Evolutionary conservation across 257 asterid genomes (phyloP), one percentile per base, ranked within the genome.

Genomic region (Capsicum baccatum): DNA sequence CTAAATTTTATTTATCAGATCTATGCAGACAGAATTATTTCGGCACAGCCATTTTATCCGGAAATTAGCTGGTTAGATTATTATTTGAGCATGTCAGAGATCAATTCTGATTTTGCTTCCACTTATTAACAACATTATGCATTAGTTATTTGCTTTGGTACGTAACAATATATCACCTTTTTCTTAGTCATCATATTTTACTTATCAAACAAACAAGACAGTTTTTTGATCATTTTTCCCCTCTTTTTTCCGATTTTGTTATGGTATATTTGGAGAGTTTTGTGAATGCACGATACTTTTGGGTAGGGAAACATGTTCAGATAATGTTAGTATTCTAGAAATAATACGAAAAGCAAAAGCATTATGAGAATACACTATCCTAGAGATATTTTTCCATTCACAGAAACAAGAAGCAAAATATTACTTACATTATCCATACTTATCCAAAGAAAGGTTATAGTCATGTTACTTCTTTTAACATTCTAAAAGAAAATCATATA

Each of bases 71-170:
- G 5, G 47, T 8, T 52, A 76, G 56, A 48, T 73, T 26, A 76
- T 56, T 50, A 76, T 3, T 76, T 76, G 60, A 26, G 81, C 15
- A 13, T 52, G 81, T 76, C 62, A 52, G 81, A 76, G 81, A 26
- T 76, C 14, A 76, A 13, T 76, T 52, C 1, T 13, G 63, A 76
- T 73, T 73, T 48, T 48, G 60, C 60, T 47, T 73, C 59, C 80
- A 47, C 80, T 47, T 47, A 73, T 19, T 73, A 6, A 73, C 80
- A n/a, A 47, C 58, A 73, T 26, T 1, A 21, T 12, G 44, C 81
- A 19, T 50, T 74, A 50, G 60, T 74, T 74, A 74, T 48, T 74
- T 74, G 39, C 81, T 52, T 76, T 76, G n/a, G 21, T 76, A 26
- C 52, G 19, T 55, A 13, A 52, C 81, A 52, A 15, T 26, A 76